These are phyloP conservation scores for Phytopythium ostracodes DNA, from an alignment of 352 stramenopile genomes.

Conservation along the genomic window DNA sequence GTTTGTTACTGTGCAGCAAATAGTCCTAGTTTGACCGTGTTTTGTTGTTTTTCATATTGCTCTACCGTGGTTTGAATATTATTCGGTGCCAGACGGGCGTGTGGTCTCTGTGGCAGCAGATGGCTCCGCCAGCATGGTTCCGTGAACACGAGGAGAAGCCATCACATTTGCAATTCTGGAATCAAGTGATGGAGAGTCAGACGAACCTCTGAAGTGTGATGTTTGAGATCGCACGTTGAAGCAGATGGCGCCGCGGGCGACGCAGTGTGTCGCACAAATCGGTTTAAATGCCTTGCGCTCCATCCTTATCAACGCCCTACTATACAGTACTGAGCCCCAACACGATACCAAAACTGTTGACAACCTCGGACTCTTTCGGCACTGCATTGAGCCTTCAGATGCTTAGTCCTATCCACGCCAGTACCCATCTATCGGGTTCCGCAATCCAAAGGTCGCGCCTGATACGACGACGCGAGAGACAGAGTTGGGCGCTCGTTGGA, in stretches of 20 bases:
- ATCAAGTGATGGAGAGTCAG: background rate
- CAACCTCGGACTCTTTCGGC: no score
- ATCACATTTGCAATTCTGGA: background rate
- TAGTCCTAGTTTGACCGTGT: no score
- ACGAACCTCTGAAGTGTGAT: background rate
- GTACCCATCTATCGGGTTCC: no score
- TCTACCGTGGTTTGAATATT: background rate
- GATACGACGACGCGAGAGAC: no score
- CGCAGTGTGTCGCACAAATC: background rate
- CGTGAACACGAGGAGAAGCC: background rate
- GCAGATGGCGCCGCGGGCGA: constrained; percentile 4
- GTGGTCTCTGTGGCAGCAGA: background rate
- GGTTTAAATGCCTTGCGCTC: background rate
- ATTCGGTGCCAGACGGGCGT: background rate
- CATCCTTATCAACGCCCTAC: background rate
- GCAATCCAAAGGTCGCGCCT: no score
- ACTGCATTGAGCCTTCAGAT: no score
- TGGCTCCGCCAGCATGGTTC: background rate
- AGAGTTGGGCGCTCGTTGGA: no score
- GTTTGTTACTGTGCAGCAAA: background rate
- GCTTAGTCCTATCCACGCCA: no score
- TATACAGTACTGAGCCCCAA: background rate
- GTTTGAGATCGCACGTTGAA: background rate
- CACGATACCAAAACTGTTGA: no score
- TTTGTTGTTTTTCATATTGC: no score